These are phyloP conservation scores for Zygnema cylindricum DNA, from an alignment of 139 green algal species.

Conservation along the genomic window DNA sequence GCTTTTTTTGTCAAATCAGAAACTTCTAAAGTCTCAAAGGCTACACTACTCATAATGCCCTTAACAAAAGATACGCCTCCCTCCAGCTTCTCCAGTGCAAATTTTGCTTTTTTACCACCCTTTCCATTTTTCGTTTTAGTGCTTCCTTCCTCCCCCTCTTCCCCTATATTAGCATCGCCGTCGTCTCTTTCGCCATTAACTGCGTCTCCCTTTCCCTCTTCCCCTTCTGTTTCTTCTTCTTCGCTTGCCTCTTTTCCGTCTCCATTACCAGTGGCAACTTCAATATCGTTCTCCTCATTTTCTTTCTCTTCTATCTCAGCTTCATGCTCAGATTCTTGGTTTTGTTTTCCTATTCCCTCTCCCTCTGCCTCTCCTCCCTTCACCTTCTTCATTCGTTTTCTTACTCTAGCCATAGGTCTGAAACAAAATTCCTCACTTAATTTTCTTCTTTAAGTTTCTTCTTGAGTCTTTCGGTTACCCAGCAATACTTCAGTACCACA, in stretches of 20 bases:
- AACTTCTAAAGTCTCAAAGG: constrained; percentile 80
- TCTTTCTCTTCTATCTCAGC: neutral
- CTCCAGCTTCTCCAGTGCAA: constrained; percentile 4
- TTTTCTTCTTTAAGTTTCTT: too few relatives aligned
- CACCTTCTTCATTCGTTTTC: constrained; percentile 33
- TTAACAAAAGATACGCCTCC: constrained; percentile 30
- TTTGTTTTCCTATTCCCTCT: constrained; percentile 16
- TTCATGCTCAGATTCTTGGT: neutral
- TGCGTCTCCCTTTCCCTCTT: neutral
- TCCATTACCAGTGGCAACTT: constrained; percentile 11
- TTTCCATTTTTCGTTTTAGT: neutral
- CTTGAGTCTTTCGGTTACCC: too few relatives aligned
- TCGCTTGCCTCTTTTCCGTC: neutral
- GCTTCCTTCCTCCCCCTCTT: neutral
- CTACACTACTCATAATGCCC: constrained; percentile 54
- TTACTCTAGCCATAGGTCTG: neutral
- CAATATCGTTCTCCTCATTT: neutral
- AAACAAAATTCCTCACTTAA: neutral
- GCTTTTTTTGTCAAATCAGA: constrained; percentile 60
- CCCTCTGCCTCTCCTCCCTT: constrained; percentile 38
- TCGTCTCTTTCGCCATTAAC: neutral
- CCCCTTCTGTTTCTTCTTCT: constrained; percentile 2
- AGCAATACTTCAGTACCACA: too few relatives aligned
- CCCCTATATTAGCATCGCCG: neutral
- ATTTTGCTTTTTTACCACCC: constrained; percentile 25